Evolutionary conservation across 768 basidiomycete species (phyloP).

Genomic region (Trichaptum fuscoviolaceum): DNA sequence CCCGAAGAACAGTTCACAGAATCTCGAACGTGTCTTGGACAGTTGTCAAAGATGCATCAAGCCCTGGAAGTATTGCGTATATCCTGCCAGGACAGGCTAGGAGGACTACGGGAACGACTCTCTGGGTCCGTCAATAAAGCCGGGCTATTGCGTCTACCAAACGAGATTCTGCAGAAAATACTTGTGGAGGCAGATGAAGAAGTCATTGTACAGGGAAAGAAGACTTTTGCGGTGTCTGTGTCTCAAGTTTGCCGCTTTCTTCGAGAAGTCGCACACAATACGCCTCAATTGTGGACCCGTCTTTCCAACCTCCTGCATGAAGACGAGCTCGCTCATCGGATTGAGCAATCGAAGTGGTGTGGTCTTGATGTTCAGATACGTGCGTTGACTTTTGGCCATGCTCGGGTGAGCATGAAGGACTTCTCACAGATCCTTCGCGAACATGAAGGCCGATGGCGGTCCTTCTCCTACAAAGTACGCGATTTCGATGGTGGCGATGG

Average conservation of each 20-base stretch:
- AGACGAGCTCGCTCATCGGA: not conserved
- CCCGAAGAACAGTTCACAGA: not conserved
- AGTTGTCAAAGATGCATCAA: not conserved
- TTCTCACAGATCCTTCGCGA: not conserved
- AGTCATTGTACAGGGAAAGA: not conserved
- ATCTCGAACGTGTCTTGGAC: not conserved
- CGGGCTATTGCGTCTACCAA: not conserved
- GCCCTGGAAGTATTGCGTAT: not conserved
- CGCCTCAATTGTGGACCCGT: slow-evolving; percentile 25
- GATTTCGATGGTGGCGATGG: not conserved
- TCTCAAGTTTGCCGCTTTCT: slow-evolving; percentile 28
- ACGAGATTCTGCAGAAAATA: not conserved
- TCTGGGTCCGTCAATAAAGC: not conserved
- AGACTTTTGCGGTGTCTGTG: slow-evolving; percentile 6
- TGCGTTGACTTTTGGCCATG: not conserved
- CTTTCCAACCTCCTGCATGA: slow-evolving; percentile 12
- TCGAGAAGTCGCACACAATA: slow-evolving; percentile 26
- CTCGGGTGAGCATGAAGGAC: not conserved
- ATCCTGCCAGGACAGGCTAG: not conserved
- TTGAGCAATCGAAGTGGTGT: not conserved
- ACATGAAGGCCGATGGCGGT: not conserved
- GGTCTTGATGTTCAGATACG: not conserved
- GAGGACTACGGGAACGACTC: not conserved
- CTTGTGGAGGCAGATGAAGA: not conserved
- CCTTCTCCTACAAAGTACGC: not conserved